Evolutionary conservation across 306 rosid species (phyloP), one percentile per base, ranked within the genome.

Genomic region (Casuarina glauca): DNA sequence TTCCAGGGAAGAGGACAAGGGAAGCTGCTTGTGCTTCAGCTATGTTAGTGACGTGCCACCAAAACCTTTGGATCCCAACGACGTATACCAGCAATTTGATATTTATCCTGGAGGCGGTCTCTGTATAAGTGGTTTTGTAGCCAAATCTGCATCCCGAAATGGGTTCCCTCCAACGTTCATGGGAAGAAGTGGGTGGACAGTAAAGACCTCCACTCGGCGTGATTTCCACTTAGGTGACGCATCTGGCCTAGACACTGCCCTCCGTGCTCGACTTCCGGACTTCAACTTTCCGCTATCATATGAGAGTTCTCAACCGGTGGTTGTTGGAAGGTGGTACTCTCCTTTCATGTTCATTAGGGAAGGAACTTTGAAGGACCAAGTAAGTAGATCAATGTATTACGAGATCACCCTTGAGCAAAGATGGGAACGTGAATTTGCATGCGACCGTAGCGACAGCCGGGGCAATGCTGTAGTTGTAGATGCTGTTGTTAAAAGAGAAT

Each of bases 271-370:
- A 38, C 79, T 76, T 73, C 92, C 93, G 0, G 76, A 77, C 2
- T 77, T 93, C 64, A 26, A 78, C 20, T 78, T 79, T 64, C 43
- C 90, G 17, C 2, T 82, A 6, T 71, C 54, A 1, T 43, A 53
- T 4, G 41, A 0, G 3, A 73, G 66, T 48, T 84, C 89, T 6
- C 79, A 80, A 20, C n/a, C 77, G 36, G 76, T 87, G 66, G 80
- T 50, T 72, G 89, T 93, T 15, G 98, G 96, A n/a, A 91, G 84
- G 73, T 91, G 97, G 97, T 86, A 93, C 38, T 74, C 86, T 62
- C 98, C 96, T 77, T 87, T 91, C 42, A 76, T 88, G 82, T 91
- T 91, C 58, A 35, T 93, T 54, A 86, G 78, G 82, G 98, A 89
- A 72, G 84, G 91, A 69, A 84, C 85, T 64, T 41, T 86, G 77